A percentile compares a stretch with the other conserved stretches of the same genome.
These are phyloP conservation scores for Penicillium sclerotiorum DNA, from an alignment of 2,329 filamentous ascomycete species.

Conservation along the genomic window DNA sequence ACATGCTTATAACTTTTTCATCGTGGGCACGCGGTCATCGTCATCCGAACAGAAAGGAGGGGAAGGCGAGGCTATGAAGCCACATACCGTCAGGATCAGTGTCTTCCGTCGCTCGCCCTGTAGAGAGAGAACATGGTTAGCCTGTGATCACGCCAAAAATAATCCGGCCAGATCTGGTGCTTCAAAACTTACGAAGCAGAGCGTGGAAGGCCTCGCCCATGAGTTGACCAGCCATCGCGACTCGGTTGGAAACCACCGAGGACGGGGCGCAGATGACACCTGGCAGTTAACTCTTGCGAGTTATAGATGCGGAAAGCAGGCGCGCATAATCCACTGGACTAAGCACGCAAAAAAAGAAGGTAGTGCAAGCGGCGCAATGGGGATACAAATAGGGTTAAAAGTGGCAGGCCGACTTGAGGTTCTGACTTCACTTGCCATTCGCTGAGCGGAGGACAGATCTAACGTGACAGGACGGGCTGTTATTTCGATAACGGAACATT, in stretches of 20 bases:
- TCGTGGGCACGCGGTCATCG: background rate
- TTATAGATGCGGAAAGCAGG: conserved; percentile 32
- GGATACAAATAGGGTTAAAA: conserved; percentile 10
- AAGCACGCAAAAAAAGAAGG: conserved; percentile 1
- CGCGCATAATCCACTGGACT: conserved; percentile 39
- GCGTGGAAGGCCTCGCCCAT: conserved; percentile 38
- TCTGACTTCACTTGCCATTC: conserved; percentile 21
- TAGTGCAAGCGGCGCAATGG: conserved; percentile 5
- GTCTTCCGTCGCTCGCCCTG: conserved; percentile 42
- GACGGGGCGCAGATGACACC: conserved; percentile 29
- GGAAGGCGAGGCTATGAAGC: conserved; percentile 12
- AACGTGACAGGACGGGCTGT: conserved; percentile 8
- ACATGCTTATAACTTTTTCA: background rate
- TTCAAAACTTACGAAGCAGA: conserved; percentile 38
- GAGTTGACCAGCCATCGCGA: conserved; percentile 40
- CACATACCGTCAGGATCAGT: conserved; percentile 44
- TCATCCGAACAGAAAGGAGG: background rate
- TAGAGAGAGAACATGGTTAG: conserved; percentile 22
- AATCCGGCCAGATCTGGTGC: background rate
- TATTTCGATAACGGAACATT: conserved; percentile 14
- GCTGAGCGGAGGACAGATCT: conserved; percentile 17
- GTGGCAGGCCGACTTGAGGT: conserved; percentile 11
- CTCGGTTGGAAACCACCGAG: conserved; percentile 25
- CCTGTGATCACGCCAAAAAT: background rate
- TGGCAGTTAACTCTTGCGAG: conserved; percentile 39